Conservation (phyloP, 352 stramenopile species). For the Pythium insidiosum region DNA sequence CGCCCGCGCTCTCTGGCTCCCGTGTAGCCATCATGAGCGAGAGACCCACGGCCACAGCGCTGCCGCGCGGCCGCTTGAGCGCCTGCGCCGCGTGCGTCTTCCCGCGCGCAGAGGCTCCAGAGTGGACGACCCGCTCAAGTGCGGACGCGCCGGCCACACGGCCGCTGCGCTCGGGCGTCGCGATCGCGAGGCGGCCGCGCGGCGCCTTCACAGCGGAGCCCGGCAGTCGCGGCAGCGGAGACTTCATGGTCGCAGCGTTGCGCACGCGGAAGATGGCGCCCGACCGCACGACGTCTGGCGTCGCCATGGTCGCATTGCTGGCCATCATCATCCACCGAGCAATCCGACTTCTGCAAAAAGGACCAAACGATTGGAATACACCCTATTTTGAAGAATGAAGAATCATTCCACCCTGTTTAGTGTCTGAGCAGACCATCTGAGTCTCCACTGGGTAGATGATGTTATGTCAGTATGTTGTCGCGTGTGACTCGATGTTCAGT, state of each 20-base stretch:
- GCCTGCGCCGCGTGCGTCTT: conserved; percentile 5
- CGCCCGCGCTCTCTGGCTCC: background rate
- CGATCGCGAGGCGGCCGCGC: conserved; percentile 8
- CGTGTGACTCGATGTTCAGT: no score
- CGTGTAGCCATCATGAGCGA: background rate
- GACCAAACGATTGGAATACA: no score
- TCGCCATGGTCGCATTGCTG: conserved; percentile 13
- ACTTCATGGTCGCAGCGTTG: conserved; percentile 11
- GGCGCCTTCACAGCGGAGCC: background rate
- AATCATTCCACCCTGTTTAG: no score
- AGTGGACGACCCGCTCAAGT: conserved; percentile 5
- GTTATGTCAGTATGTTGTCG: no score
- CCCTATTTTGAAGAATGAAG: no score
- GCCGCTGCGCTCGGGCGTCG: conserved; percentile 8
- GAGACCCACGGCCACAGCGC: no score
- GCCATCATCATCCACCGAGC: no score
- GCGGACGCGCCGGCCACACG: conserved; percentile 1
- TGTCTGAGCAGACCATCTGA: no score
- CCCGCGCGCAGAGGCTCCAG: background rate
- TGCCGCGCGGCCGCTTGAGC: no score
- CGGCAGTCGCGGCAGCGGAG: conserved; percentile 9
- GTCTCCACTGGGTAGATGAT: no score
- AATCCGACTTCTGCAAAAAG: no score
- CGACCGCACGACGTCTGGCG: conserved; percentile 20
- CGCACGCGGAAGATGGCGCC: conserved; percentile 23